Percentiles rank a stretch among this genome's conserved stretches.
phyloP scores from a whole-genome alignment of 2,329 filamentous ascomycete species.

The Alternaria rosae region DNA sequence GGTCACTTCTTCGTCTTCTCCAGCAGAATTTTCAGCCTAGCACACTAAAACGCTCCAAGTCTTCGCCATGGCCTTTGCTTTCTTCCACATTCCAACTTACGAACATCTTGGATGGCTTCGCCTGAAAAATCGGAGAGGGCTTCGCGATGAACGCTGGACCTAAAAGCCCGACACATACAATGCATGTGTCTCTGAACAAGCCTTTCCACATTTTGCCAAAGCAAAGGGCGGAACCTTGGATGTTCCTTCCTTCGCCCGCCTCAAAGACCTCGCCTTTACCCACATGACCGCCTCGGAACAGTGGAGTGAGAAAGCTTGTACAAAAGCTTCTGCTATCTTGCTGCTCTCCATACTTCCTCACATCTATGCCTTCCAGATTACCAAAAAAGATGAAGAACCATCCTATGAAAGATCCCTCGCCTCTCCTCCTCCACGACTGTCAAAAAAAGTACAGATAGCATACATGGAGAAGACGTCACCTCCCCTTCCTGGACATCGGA shows the following conservation, averaged over 20 bases:
- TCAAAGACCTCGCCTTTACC: rapidly evolving
- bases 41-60: too few species aligned
- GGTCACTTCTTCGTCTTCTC: not conserved
- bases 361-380: not conserved
- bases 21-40: too few species aligned
- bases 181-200: too few species aligned
- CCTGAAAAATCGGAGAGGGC: not conserved
- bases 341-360: rapidly evolving
- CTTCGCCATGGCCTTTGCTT: not conserved
- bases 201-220: too few species aligned
- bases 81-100: not conserved
- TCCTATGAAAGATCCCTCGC: not conserved
- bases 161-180: too few species aligned
- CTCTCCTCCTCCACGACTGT: not conserved
- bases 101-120: not conserved
- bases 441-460: too few species aligned
- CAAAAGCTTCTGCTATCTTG: not conserved
- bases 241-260: not conserved
- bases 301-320: not conserved
- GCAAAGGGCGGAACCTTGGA: too few species aligned
- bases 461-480: too few species aligned
- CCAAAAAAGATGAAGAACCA: not conserved
- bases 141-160: not conserved
- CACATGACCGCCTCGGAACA: not conserved
- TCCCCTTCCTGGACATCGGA: too few species aligned